These are phyloP conservation scores for Saccharomyces pastorianus DNA, from an alignment of 1,139 yeast species.

Conservation along the genomic window DNA sequence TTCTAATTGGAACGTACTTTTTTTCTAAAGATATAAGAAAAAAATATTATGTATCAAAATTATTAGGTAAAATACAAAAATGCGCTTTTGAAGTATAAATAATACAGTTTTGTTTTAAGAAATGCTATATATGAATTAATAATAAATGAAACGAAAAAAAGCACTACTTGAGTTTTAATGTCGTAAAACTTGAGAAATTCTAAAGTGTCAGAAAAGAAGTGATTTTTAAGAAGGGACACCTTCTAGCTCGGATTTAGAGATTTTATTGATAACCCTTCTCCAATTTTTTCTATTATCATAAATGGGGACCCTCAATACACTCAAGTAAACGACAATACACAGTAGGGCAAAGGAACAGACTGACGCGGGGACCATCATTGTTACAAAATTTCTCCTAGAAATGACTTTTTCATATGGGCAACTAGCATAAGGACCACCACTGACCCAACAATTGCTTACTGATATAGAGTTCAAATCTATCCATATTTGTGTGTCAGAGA, in stretches of 20 bases:
- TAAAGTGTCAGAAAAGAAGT: not conserved
- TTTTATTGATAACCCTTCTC: slow-evolving; percentile 41
- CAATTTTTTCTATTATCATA: slow-evolving; percentile 50
- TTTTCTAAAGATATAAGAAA: not conserved
- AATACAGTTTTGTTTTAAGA: not conserved
- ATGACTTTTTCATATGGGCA: slow-evolving; percentile 69
- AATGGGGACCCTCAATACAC: slow-evolving; percentile 40
- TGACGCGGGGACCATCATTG: slow-evolving; percentile 59
- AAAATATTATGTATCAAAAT: too few species aligned
- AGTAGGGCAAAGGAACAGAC: slow-evolving; percentile 48
- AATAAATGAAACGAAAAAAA: not conserved
- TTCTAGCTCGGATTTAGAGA: slow-evolving; percentile 44
- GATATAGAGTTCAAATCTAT: slow-evolving; percentile 76
- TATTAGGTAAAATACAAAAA: not conserved
- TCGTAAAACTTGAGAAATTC: not conserved
- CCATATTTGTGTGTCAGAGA: slow-evolving; percentile 44
- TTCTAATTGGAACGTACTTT: not conserved
- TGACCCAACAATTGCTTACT: slow-evolving; percentile 70
- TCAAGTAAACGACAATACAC: slow-evolving; percentile 35
- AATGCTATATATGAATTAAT: not conserved
- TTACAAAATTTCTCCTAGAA: slow-evolving; percentile 49
- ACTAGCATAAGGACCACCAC: slow-evolving; percentile 68
- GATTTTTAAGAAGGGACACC: slow-evolving; percentile 51
- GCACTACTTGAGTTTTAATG: not conserved
- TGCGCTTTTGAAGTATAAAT: not conserved